Evolutionary conservation across 202 grass and related monocot species (phyloP), one percentile per base, ranked within the genome.

Genomic region (Hordeum pubiflorum): DNA sequence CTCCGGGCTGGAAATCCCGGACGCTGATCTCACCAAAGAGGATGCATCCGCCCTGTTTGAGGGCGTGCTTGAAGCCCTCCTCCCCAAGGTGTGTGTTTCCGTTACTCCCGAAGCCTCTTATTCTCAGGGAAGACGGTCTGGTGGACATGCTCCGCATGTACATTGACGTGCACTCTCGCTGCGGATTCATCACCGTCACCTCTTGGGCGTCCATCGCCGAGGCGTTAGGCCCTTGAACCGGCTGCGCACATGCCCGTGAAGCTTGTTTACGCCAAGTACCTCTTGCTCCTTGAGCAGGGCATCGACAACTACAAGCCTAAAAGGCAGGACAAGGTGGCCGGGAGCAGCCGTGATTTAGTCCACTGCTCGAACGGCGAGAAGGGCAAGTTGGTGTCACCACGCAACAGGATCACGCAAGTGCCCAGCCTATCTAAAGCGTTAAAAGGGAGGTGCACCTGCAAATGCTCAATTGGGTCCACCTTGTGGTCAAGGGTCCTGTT

Each of bases 261-360:
- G 78, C 63, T 91, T 1, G 31, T 91, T 18, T 91, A 81, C 52
- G 15, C 22, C 39, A 75, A 91, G 73, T 91, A 91, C 31, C 63
- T 91, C 7, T 60, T 38, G 3, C 67, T 58, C 10, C 59, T 91
- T 11, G 82, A 91, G 38, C 72, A 70, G 41, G 75, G n/a, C 48
- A 21, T 85, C 48, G 22, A 40, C 38, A 10, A 40, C 2, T 10
- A 31, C 14, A 58, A 55, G 13, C 26, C 18, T 52, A 23, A 34
- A 14, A 60, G 44, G 34, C 7, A 69, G 10, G 5, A 43, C 4
- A 10, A 67, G 37, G 37, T 22, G 50, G 57, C 2, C 15, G 37
- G 4, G 58, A 60, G 58, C 37, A 74, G 64, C 72, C 3, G 37
- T 54, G 21, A 31, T 14, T 32, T 12, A 36, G 24, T 3, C 33